Evolutionary conservation across 23 red algal genomes (phyloP).

Genomic region (Gracilaria caudata): DNA sequence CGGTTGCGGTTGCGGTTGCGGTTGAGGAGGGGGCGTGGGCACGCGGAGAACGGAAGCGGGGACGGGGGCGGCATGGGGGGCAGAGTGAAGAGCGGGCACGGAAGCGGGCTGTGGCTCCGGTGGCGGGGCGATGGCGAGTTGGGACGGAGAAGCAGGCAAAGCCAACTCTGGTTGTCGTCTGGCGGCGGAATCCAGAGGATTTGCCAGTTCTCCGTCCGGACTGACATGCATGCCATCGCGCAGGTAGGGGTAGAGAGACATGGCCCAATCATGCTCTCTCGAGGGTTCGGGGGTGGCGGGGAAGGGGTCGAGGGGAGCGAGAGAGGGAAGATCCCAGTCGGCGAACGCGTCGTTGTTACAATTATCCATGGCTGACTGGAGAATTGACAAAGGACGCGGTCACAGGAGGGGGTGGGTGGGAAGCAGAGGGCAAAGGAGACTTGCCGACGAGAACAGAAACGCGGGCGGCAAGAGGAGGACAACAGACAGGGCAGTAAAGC

Average conservation of each 20-base stretch:
- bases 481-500: too few relatives aligned
- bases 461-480: neutral
- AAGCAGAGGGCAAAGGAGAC: neutral
- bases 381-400: neutral
- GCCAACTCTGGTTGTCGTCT: neutral
- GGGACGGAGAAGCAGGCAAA: neutral
- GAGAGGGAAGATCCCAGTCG: neutral
- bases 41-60: too few relatives aligned
- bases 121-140: neutral
- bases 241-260: neutral
- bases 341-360: neutral
- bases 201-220: conserved; percentile 49
- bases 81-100: neutral
- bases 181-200: neutral
- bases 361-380: neutral
- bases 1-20: neutral
- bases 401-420: neutral
- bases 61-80: too few relatives aligned
- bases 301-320: neutral
- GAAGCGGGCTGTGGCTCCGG: neutral
- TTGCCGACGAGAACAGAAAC: neutral
- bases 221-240: conserved; percentile 20
- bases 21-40: neutral
- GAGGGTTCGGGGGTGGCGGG: neutral
- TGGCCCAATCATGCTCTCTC: neutral